Conservation (phyloP, 352 stramenopile genomes). For the Globisporangium paroecandrum region DNA sequence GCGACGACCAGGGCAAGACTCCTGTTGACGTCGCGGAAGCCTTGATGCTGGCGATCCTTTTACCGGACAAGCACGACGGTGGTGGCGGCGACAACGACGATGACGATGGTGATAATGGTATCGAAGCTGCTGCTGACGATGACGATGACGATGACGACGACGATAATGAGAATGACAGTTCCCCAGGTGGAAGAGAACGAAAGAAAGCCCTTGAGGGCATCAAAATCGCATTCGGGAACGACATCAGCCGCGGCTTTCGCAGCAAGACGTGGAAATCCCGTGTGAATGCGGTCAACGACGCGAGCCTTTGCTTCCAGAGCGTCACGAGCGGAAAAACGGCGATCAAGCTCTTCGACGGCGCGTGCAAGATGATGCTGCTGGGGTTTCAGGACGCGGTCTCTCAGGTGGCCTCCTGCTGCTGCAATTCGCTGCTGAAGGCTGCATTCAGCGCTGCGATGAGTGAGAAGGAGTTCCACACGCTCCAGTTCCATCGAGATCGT, state of each 20-base stretch:
- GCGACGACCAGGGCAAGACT: constrained; percentile 53
- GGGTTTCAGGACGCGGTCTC: constrained; percentile 58
- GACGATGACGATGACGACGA: constrained; percentile 27
- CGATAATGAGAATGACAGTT: constrained; percentile 39
- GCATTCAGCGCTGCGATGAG: constrained; percentile 59
- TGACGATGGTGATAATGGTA: constrained; percentile 13
- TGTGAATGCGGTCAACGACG: constrained; percentile 50
- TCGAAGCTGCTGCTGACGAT: constrained; percentile 21
- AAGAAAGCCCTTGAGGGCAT: constrained; percentile 24
- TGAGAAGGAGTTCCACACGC: constrained; percentile 57
- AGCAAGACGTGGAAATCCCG: constrained; percentile 63
- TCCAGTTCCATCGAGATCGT: constrained; percentile 48
- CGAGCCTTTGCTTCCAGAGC: constrained; percentile 48
- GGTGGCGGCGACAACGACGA: constrained; percentile 18
- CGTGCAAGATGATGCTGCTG: constrained; percentile 55
- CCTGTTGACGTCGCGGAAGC: constrained; percentile 60
- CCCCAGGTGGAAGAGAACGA: constrained; percentile 16
- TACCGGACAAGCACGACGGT: constrained; percentile 40
- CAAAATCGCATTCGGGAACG: constrained; percentile 44
- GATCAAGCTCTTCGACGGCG: constrained; percentile 60
- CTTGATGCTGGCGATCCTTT: constrained; percentile 39
- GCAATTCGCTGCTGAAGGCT: constrained; percentile 53
- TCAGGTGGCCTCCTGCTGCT: constrained; percentile 62
- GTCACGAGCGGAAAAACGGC: constrained; percentile 29
- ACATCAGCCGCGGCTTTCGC: constrained; percentile 46